Base-by-base conservation (phyloP, 495 filamentous ascomycete species). In the Trichocladium antarcticum region DNA sequence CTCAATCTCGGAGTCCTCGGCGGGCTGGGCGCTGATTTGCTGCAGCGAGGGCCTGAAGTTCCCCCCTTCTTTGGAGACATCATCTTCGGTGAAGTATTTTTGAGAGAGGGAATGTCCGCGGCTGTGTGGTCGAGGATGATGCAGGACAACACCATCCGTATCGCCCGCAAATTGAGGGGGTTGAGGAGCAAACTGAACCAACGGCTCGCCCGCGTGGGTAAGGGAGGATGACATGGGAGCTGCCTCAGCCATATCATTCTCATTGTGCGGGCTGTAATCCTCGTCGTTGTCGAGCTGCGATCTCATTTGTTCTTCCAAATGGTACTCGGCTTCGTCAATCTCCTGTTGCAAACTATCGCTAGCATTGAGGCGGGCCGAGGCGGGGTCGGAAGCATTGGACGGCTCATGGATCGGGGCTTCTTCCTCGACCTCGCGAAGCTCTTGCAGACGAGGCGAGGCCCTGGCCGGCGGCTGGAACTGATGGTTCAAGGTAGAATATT, bases 301-400 rank as follows among this genome's bases (percentile, higher is more conserved):
- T 28, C 84, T 75, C 53, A 85, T 80, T 34, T 83, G 79, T 54
- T 83, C 74, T 56, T 87, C 85, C 47, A 89, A 61, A 48, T 89
- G 84, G 56, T 92, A 87, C 49, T 93, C 83, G n/a, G 79, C 78
- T 59, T 87, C 81, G 42, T 93, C 85, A 37, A 94, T 79, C 53
- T 93, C 88, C 57, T 82, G 80, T 63, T 95, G 87, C 22, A 96
- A 71, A 28, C 77, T 85, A 32, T 70, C 62, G 49, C 57, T 72
- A 37, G 64, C 66, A 27, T 69, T 76, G 55, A 64, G 73, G 28
- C 54, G 61, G 27, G 65, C 51, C 37, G 69, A 68, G 16, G 57
- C 50, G 0, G 71, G 68, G 51, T 76, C 73, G 2, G 73, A 71
- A 2, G 67, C 70, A 51, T 74, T 70, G 3, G 71, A 68, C 1